phyloP scores from a whole-genome alignment of 768 basidiomycete species.

The Fibroporia radiculosa region DNA sequence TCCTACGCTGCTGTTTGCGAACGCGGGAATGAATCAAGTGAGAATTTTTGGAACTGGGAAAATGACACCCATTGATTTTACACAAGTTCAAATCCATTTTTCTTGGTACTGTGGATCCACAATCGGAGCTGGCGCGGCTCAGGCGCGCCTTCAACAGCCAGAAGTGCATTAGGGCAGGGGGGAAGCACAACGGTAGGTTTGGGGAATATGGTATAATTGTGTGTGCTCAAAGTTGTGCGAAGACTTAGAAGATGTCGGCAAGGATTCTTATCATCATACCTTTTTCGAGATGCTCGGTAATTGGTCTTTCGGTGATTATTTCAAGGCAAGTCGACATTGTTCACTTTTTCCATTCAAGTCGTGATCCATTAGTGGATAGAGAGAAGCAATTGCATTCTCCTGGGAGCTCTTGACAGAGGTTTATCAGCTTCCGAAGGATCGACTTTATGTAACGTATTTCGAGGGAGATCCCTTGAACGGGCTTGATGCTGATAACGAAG shows the following conservation, averaged over 20 bases:
- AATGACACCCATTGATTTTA: neutral
- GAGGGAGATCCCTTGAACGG: slow-evolving; percentile 86
- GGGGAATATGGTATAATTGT: neutral
- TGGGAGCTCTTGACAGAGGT: slow-evolving; percentile 93
- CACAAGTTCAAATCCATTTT: slow-evolving; percentile 91
- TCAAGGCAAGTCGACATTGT: slow-evolving; percentile 57
- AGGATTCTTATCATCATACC: slow-evolving; percentile 96
- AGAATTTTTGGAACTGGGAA: slow-evolving; percentile 6
- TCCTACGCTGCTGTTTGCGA: slow-evolving; percentile 94
- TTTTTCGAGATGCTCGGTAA: slow-evolving; percentile 99
- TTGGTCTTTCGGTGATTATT: slow-evolving; percentile 99
- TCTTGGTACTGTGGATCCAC: slow-evolving; percentile 94
- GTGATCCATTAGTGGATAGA: slow-evolving; percentile 34
- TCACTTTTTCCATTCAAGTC: neutral
- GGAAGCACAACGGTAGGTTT: slow-evolving; percentile 88
- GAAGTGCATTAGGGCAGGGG: slow-evolving; percentile 97
- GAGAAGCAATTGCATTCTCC: slow-evolving; percentile 87
- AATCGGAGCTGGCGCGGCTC: slow-evolving; percentile 84
- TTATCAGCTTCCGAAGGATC: slow-evolving; percentile 81
- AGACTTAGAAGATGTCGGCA: slow-evolving; percentile 99
- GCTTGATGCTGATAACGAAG: slow-evolving; percentile 83
- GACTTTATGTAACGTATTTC: slow-evolving; percentile 96
- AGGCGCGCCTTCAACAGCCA: slow-evolving; percentile 94
- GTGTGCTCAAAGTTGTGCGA: neutral
- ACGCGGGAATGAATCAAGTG: slow-evolving; percentile 97